These are phyloP conservation scores for Rhodotorula sp. DNA, from an alignment of 1,284 basidiomycete genomes.

Conservation along the genomic window DNA sequence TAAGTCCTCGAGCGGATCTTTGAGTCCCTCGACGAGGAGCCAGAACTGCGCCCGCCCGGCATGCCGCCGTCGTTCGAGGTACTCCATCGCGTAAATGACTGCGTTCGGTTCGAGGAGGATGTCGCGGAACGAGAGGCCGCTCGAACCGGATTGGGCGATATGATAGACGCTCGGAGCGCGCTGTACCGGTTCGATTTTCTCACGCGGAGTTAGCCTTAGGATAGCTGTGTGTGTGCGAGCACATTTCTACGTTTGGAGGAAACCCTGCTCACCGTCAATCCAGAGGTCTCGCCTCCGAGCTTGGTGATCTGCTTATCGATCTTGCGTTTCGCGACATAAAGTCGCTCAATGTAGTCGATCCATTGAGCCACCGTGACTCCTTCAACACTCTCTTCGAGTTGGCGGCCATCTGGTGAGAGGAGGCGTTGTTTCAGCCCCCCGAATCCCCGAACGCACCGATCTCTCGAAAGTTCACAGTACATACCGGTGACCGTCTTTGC, in stretches of 20 bases:
- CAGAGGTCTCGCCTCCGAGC: slow-evolving; percentile 60
- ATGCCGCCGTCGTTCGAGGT: slow-evolving; percentile 84
- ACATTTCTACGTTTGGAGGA: not conserved
- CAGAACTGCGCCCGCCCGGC: slow-evolving; percentile 91
- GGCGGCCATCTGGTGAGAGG: slow-evolving; percentile 10
- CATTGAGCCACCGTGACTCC: slow-evolving; percentile 54
- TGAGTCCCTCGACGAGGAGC: slow-evolving; percentile 95
- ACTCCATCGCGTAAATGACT: slow-evolving; percentile 94
- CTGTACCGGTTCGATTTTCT: not conserved
- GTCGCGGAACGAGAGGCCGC: slow-evolving; percentile 57
- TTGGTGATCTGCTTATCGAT: slow-evolving; percentile 79
- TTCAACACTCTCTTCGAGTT: slow-evolving; percentile 68
- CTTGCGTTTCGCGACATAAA: slow-evolving; percentile 80
- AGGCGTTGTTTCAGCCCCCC: not conserved
- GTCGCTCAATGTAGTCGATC: slow-evolving; percentile 78
- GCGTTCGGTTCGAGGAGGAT: slow-evolving; percentile 82
- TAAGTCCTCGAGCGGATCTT: slow-evolving; percentile 79
- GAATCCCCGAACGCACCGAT: not conserved
- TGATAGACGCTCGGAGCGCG: slow-evolving; percentile 7
- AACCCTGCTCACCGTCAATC: not conserved
- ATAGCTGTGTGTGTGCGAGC: too few species aligned
- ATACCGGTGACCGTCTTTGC: slow-evolving; percentile 60
- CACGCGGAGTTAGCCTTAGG: not conserved
- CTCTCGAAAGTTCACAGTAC: not conserved
- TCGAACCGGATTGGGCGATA: not conserved